A percentile compares a stretch with the other conserved stretches of the same genome.
Evolutionary conservation across 2,329 filamentous ascomycete genomes (phyloP).

Genomic region (Acephala macrosclerotiorum): DNA sequence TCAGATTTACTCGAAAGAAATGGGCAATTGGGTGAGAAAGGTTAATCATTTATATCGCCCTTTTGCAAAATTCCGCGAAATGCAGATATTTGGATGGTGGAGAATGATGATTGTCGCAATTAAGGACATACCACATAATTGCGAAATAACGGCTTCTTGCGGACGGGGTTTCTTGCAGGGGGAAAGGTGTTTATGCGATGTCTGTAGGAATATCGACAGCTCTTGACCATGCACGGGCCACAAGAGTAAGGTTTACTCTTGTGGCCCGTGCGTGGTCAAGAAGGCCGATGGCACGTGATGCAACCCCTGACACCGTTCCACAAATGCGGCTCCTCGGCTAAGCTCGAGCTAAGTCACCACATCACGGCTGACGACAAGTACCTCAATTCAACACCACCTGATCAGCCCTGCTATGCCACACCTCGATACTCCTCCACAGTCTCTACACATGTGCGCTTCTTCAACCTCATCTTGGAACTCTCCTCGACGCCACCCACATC

Average conservation of each 20-base stretch:
- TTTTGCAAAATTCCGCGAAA: slow-evolving; percentile 15
- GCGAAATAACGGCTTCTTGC: slow-evolving; percentile 19
- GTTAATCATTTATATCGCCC: slow-evolving; percentile 18
- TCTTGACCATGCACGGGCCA: too few relatives aligned
- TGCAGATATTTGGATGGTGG: slow-evolving; percentile 21
- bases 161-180: too few relatives aligned
- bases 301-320: too few relatives aligned
- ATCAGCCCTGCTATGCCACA: background rate
- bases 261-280: too few relatives aligned
- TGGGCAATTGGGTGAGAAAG: slow-evolving; percentile 20
- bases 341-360: too few relatives aligned
- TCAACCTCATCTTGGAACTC: slow-evolving; percentile 1
- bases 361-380: too few relatives aligned
- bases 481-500: background rate
- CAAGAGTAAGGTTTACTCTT: too few relatives aligned
- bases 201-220: too few relatives aligned
- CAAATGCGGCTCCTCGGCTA: too few relatives aligned
- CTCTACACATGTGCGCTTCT: background rate
- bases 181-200: too few relatives aligned
- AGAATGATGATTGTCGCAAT: slow-evolving; percentile 21
- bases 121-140: slow-evolving; percentile 18
- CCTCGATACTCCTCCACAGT: background rate
- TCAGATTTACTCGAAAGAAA: slow-evolving; percentile 20
- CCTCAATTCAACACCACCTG: too few relatives aligned
- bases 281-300: too few relatives aligned